Conservation (phyloP, 2,329 filamentous ascomycete genomes). For the Sphaerulina vaccinii region DNA sequence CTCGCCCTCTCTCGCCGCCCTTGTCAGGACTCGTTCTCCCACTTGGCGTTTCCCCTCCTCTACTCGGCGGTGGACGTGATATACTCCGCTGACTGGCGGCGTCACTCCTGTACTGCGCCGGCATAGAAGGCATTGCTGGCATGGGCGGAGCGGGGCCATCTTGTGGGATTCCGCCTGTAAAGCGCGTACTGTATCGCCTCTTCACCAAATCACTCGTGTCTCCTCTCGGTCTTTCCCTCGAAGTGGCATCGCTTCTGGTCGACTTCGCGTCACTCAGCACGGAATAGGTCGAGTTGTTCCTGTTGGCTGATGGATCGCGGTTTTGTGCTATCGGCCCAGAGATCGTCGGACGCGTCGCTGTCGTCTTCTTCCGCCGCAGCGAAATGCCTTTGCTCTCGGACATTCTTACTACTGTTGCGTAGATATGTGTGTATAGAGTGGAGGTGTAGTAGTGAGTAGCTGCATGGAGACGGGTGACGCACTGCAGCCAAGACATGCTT, state of each 20-base stretch:
- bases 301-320: conserved; percentile 19
- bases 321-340: conserved; percentile 53
- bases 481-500: too few relatives aligned
- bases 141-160: conserved; percentile 67
- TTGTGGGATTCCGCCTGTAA: conserved; percentile 64
- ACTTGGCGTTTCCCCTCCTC: neutral
- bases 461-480: too few relatives aligned
- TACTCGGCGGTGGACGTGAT: conserved; percentile 2
- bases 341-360: conserved; percentile 55
- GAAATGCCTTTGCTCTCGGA: conserved; percentile 54
- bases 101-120: conserved; percentile 54
- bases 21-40: conserved; percentile 39
- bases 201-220: conserved; percentile 83
- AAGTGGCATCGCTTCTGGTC: conserved; percentile 25
- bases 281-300: conserved; percentile 27
- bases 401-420: conserved; percentile 39
- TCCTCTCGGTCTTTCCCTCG: conserved; percentile 44
- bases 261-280: conserved; percentile 18
- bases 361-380: conserved; percentile 60
- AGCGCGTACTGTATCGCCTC: conserved; percentile 87
- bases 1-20: conserved; percentile 21
- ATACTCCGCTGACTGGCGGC: conserved; percentile 6
- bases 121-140: conserved; percentile 58
- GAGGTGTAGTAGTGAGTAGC: neutral
- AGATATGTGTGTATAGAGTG: neutral